Percentiles rank a stretch among this genome's conserved stretches.
phyloP scores from a whole-genome alignment of 176 grass and related monocot species.

The Hyparrhenia diplandra region DNA sequence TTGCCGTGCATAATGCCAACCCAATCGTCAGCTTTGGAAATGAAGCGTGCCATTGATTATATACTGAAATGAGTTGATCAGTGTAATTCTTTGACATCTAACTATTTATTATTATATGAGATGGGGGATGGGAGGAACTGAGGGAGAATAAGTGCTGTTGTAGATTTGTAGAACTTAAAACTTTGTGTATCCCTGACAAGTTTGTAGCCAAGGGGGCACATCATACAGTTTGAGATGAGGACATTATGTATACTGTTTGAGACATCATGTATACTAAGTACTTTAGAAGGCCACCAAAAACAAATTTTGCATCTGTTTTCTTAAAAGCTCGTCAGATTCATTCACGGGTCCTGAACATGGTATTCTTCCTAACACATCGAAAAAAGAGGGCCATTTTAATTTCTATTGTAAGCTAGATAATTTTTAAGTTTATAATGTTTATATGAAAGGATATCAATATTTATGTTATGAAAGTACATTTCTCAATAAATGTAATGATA shows the following conservation, averaged over 20 bases:
- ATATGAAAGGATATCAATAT: no score
- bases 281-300: constrained; percentile 14
- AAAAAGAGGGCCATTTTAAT: no score
- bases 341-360: no score
- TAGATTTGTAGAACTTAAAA: constrained; percentile 44
- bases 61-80: constrained; percentile 25
- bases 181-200: constrained; percentile 28
- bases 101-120: constrained; percentile 51
- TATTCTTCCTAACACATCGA: no score
- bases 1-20: not conserved
- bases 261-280: constrained; percentile 16
- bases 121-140: constrained; percentile 30
- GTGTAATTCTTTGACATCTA: constrained; percentile 67
- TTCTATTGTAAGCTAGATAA: no score
- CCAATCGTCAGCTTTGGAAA: not conserved
- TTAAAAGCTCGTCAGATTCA: not conserved
- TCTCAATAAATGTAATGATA: no score
- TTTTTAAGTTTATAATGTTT: no score
- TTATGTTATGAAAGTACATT: no score
- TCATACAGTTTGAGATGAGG: constrained; percentile 28
- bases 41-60: constrained; percentile 14
- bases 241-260: constrained; percentile 32
- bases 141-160: constrained; percentile 39
- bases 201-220: constrained; percentile 30
- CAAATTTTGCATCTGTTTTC: constrained; percentile 48